A percentile compares a stretch with the other conserved stretches of the same genome.
These are phyloP conservation scores for Millerozyma acaciae DNA, from an alignment of 805 yeast genomes.

Conservation along the genomic window DNA sequence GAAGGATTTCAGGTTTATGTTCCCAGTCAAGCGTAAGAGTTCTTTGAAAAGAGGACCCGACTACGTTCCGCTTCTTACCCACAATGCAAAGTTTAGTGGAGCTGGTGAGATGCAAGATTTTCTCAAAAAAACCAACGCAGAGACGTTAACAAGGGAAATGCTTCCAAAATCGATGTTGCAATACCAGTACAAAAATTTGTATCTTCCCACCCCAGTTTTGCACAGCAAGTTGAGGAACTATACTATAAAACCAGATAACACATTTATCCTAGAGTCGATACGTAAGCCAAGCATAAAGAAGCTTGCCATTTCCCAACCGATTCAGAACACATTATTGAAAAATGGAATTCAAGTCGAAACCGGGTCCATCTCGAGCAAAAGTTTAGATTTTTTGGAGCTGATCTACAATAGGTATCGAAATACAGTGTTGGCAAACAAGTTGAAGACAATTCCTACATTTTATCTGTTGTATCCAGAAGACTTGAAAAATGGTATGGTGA, in stretches of 20 bases:
- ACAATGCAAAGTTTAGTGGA: constrained; percentile 19
- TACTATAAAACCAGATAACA: background rate
- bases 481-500: constrained; percentile 17
- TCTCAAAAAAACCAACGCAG: constrained; percentile 16
- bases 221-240: background rate
- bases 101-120: constrained; percentile 18
- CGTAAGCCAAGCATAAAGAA: background rate
- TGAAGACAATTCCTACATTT: constrained; percentile 22
- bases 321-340: constrained; percentile 13
- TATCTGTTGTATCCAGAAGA: constrained; percentile 28
- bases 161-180: constrained; percentile 26
- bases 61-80: constrained; percentile 15
- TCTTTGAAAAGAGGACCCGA: constrained; percentile 23
- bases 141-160: constrained; percentile 20
- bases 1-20: constrained; percentile 17
- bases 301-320: constrained; percentile 13
- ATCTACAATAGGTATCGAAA: constrained; percentile 26
- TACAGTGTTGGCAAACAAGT: constrained; percentile 20
- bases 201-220: constrained; percentile 13
- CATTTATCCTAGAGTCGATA: background rate
- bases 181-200: constrained; percentile 18
- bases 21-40: constrained; percentile 33
- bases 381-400: constrained; percentile 13
- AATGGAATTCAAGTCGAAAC: constrained; percentile 6
- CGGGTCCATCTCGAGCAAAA: constrained; percentile 6